Percentiles rank a stretch among this genome's conserved stretches.
These are phyloP conservation scores for Saturnispora halmiae DNA, from an alignment of 805 yeast species.

Conservation along the genomic window DNA sequence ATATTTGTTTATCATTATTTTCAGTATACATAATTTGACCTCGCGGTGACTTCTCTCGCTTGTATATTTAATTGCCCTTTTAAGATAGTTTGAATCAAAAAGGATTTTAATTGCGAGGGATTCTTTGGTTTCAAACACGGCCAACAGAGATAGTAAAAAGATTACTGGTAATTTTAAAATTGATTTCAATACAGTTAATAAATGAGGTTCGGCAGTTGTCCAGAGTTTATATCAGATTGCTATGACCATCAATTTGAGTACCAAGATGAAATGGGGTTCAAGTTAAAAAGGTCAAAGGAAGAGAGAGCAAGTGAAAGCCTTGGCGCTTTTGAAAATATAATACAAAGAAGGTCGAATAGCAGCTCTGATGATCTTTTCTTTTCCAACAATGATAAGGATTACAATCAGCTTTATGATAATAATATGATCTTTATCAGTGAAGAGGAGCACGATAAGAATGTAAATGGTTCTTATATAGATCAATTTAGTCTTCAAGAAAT, in stretches of 20 bases:
- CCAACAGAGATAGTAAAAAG: no score
- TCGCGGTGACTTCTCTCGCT: background rate
- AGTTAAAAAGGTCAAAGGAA: no score
- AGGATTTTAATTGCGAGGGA: no score
- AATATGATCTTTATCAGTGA: background rate
- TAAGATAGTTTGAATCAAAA: no score
- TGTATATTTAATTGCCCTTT: background rate
- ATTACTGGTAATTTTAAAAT: no score
- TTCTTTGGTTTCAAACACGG: no score
- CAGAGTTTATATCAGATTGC: slow-evolving; percentile 10
- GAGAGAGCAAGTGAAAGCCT: no score
- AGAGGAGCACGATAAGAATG: no score
- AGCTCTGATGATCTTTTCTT: slow-evolving; percentile 5
- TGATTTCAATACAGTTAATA: no score
- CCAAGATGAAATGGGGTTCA: background rate
- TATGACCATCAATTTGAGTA: slow-evolving; percentile 1
- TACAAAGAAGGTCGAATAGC: slow-evolving; percentile 6
- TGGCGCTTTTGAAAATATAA: no score
- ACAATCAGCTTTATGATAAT: background rate
- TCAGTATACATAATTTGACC: background rate
- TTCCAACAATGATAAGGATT: background rate
- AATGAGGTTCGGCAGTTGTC: slow-evolving; percentile 10
- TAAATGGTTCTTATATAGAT: background rate
- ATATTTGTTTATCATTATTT: background rate
- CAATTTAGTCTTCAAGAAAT: slow-evolving; percentile 6